Evolutionary conservation across 1,284 basidiomycete species (phyloP).

Genomic region (Rhodotorula sp.): DNA sequence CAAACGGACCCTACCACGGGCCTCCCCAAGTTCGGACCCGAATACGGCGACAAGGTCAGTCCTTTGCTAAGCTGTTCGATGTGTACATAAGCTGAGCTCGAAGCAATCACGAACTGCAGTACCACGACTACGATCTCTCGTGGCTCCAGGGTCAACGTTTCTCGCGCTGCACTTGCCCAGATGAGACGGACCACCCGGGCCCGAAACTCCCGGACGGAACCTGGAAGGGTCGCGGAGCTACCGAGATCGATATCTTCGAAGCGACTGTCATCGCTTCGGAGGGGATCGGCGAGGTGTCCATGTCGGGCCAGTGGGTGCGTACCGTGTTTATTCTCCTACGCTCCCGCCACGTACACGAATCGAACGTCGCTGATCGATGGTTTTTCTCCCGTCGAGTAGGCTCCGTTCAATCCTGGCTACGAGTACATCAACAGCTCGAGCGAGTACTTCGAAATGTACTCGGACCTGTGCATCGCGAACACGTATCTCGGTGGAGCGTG

Average conservation of each 20-base stretch:
- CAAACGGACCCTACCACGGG: constrained; percentile 57
- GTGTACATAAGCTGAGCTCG: no score
- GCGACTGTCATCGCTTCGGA: constrained; percentile 39
- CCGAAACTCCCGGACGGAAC: constrained; percentile 36
- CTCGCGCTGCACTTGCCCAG: constrained; percentile 44
- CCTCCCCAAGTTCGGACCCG: constrained; percentile 24
- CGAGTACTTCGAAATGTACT: constrained; percentile 25
- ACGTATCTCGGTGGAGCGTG: constrained; percentile 19
- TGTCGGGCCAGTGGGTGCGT: constrained; percentile 51
- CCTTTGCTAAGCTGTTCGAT: no score
- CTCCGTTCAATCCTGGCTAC: constrained; percentile 49
- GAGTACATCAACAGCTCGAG: constrained; percentile 18
- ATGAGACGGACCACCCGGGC: constrained; percentile 23
- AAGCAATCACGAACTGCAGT: constrained; percentile 1
- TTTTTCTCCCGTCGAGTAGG: constrained; percentile 42
- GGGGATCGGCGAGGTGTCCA: constrained; percentile 18
- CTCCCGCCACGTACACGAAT: neutral
- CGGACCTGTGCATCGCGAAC: constrained; percentile 13
- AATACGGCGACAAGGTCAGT: constrained; percentile 36
- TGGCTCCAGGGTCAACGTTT: constrained; percentile 54
- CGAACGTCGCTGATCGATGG: neutral
- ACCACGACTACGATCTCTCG: constrained; percentile 41
- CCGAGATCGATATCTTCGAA: constrained; percentile 59
- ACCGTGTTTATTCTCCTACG: constrained; percentile 43
- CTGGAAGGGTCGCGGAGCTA: constrained; percentile 53